These are phyloP conservation scores for Pseudogymnoascus sp. DNA, from an alignment of 2,329 filamentous ascomycete genomes.

Conservation along the genomic window DNA sequence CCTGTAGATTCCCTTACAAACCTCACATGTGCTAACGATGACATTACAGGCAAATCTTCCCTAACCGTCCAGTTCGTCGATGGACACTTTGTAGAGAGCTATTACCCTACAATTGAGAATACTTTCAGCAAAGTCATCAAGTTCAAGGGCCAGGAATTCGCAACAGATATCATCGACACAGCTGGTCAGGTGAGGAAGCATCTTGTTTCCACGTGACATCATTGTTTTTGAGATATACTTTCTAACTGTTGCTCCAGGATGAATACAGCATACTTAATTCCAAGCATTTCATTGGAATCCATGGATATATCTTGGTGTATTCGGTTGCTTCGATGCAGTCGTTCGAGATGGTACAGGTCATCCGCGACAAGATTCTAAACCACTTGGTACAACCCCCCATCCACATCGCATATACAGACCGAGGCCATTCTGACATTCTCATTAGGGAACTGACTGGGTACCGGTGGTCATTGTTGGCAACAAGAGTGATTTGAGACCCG, in stretches of 20 bases:
- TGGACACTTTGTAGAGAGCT: slow-evolving; percentile 96
- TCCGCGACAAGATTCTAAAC: slow-evolving; percentile 94
- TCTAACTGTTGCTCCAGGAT: slow-evolving; percentile 49
- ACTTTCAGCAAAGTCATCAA: slow-evolving; percentile 95
- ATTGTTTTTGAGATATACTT: slow-evolving; percentile 13
- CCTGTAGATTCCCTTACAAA: background rate
- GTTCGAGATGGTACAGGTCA: slow-evolving; percentile 95
- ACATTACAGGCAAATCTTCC: slow-evolving; percentile 76
- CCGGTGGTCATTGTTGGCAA: slow-evolving; percentile 94
- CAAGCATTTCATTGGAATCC: slow-evolving; percentile 98
- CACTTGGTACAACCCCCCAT: slow-evolving; percentile 59
- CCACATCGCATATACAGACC: background rate
- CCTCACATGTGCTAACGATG: slow-evolving; percentile 3
- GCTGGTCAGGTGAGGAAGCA: slow-evolving; percentile 69
- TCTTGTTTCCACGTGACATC: slow-evolving; percentile 9
- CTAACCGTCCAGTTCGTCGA: slow-evolving; percentile 96
- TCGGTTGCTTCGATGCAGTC: slow-evolving; percentile 90
- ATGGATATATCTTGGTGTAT: slow-evolving; percentile 98
- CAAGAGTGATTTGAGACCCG: slow-evolving; percentile 87
- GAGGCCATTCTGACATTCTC: slow-evolving; percentile 12
- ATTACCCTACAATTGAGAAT: slow-evolving; percentile 98
- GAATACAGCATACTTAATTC: slow-evolving; percentile 98
- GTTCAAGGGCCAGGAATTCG: slow-evolving; percentile 85
- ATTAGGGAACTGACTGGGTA: slow-evolving; percentile 79
- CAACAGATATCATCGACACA: slow-evolving; percentile 96